Percentiles rank a stretch among this genome's conserved stretches.
Conservation (phyloP, 2,329 filamentous ascomycete genomes). For the Reticulascus tulasneorum region DNA sequence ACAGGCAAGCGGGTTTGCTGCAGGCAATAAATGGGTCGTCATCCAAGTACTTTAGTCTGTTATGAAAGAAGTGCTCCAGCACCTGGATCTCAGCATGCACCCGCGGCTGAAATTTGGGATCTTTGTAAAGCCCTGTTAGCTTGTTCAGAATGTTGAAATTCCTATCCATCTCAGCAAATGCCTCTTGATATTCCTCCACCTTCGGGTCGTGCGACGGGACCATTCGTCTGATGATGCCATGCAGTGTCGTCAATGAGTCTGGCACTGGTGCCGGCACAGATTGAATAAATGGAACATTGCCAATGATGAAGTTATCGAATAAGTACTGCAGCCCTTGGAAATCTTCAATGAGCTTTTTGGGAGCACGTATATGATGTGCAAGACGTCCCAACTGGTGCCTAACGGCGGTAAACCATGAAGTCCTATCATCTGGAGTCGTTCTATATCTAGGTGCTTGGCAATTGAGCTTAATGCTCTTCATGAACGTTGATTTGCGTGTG, state of each 20-base stretch:
- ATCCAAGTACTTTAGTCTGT: conserved; percentile 27
- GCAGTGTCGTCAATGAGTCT: conserved; percentile 24
- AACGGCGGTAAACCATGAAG: conserved; percentile 24
- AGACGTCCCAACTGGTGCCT: conserved; percentile 42
- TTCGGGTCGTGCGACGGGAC: conserved; percentile 11
- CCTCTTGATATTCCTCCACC: conserved; percentile 8
- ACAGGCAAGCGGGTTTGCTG: conserved; percentile 49
- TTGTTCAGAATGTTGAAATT: conserved; percentile 17
- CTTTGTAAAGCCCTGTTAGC: conserved; percentile 21
- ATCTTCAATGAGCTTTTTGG: conserved; percentile 31
- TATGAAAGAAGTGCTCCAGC: conserved; percentile 39
- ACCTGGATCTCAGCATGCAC: conserved; percentile 45
- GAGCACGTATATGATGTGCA: conserved; percentile 35
- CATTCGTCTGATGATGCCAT: conserved; percentile 29
- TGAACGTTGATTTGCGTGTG: too few relatives aligned
- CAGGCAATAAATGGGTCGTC: conserved; percentile 43
- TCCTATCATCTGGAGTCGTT: too few relatives aligned
- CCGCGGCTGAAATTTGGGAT: conserved; percentile 18
- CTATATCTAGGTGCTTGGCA: too few relatives aligned
- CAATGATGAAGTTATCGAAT: conserved; percentile 25
- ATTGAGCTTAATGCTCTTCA: too few relatives aligned
- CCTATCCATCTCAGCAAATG: conserved; percentile 22
- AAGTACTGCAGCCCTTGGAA: conserved; percentile 23
- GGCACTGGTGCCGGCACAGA: conserved; percentile 17
- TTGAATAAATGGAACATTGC: conserved; percentile 10